Evolutionary conservation across 2,329 filamentous ascomycete species (phyloP), one percentile per base, ranked within the genome.

Genomic region (Talaromyces sp.): DNA sequence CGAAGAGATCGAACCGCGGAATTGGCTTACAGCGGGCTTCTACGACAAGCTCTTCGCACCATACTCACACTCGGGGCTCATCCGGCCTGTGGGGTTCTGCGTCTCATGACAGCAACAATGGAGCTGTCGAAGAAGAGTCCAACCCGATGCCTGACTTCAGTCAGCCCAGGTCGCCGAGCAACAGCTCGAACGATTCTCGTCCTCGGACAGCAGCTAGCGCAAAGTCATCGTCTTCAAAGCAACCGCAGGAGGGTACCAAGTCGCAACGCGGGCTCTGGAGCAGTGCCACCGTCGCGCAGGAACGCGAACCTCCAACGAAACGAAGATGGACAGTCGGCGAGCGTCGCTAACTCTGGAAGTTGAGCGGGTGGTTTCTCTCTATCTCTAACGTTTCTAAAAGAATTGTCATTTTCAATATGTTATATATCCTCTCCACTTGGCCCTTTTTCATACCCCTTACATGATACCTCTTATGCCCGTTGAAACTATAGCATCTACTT

Each of bases 311-410:
- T 4, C 63, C 64, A 36, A 63, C 69, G 19, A 72, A 71, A 58
- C 71, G 75, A 54, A 71, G 75, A 58, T 77, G 75, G 75, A 76
- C 75, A 2, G 68, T 77, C 55, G 67, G 73, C 9, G 75, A 77
- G 62, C 69, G 69, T 47, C 66, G 67, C 11, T 51, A 61, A 49
- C 65, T 51, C 15, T 30, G 15, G 27, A 9, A 49, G 15, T 55
- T 15, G 4, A 9, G 47, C 10, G 25, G 22, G 22, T 54, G 8
- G 17, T 22, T 30, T 56, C 19, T 55, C 30, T 36, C 0, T 36
- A 17, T 55, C 25, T 25, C 10, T 33, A 33, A 33, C 9, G 13
- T 27, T 39, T 9, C 33, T 25, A 10, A n/a, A 9, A 42, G n/a
- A 9, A 30, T 47, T 36, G 9, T 5, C 28, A 25, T 52, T 28